phyloP scores from a whole-genome alignment of 169 alveolate species.

The Cryptosporidium ryanae region DNA sequence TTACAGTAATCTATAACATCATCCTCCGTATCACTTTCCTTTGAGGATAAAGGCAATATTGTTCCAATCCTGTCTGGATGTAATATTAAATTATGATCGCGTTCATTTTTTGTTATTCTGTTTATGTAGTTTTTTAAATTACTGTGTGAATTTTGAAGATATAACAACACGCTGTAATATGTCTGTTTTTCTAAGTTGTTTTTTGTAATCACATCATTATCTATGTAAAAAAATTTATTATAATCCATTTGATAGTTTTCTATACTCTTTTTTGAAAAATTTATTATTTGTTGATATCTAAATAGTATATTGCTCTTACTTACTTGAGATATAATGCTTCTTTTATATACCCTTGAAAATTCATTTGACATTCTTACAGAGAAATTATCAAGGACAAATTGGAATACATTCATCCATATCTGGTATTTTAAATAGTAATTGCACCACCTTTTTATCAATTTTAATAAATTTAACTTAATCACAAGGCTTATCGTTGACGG shows the following conservation, averaged over 20 bases:
- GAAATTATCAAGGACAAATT: conserved; percentile 21
- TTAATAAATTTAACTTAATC: neutral
- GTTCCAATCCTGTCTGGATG: neutral
- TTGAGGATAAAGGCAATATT: neutral
- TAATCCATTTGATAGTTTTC: conserved; percentile 10
- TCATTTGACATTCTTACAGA: conserved; percentile 13
- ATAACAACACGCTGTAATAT: conserved; percentile 5
- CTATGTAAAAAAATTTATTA: neutral
- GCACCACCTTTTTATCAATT: conserved; percentile 22
- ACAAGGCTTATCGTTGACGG: conserved; percentile 23
- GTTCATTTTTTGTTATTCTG: neutral
- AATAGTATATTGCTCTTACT: conserved; percentile 26
- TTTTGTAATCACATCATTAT: neutral
- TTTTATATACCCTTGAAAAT: conserved; percentile 1
- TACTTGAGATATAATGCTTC: conserved; percentile 11
- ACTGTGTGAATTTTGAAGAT: conserved; percentile 42
- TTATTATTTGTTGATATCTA: conserved; percentile 31
- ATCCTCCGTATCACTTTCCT: neutral
- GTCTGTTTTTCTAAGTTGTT: neutral
- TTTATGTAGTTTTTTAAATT: conserved; percentile 8
- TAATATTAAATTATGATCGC: conserved; percentile 4
- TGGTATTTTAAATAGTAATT: conserved; percentile 16
- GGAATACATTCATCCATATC: conserved; percentile 42
- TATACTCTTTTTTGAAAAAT: conserved; percentile 31
- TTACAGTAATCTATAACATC: neutral